Conservation (phyloP, 176 grass and related monocot genomes). For the Carex cristatella region DNA sequence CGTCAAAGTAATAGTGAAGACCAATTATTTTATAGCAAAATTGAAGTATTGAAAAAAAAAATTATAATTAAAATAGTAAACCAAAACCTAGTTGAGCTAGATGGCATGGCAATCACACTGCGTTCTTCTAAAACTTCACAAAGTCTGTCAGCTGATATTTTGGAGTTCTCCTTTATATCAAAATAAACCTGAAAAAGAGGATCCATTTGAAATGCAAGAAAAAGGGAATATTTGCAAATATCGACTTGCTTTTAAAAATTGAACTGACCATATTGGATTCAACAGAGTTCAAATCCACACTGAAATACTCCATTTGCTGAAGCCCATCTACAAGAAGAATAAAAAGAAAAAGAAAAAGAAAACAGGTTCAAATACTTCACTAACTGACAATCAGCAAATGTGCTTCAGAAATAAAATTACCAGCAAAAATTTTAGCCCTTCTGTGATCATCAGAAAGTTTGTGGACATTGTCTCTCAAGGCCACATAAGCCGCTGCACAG, state of each 20-base stretch:
- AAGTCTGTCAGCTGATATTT: conserved; percentile 47
- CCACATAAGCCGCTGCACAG: conserved; percentile 79
- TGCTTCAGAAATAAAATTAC: conserved; percentile 20
- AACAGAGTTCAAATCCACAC: conserved; percentile 45
- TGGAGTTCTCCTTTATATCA: conserved; percentile 40
- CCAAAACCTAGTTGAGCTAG: conserved; percentile 53
- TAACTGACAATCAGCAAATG: background rate
- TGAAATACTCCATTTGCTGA: conserved; percentile 63
- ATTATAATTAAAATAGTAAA: background rate
- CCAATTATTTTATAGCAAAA: background rate
- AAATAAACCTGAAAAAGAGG: conserved; percentile 59
- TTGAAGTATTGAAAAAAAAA: background rate
- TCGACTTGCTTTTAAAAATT: background rate
- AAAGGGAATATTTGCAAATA: background rate
- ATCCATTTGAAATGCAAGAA: background rate
- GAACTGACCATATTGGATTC: conserved; percentile 81
- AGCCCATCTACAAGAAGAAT: conserved; percentile 52
- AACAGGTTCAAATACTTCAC: background rate
- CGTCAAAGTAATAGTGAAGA: background rate
- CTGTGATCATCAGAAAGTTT: conserved; percentile 82
- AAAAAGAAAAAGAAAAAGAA: background rate
- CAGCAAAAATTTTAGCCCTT: conserved; percentile 76
- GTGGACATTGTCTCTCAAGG: conserved; percentile 46
- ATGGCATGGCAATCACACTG: conserved; percentile 79
- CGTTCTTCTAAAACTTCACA: conserved; percentile 56